Percentiles rank a stretch among this genome's conserved stretches.
Evolutionary conservation across 2,329 filamentous ascomycete genomes (phyloP).

Genomic region (Ampelomyces quisqualis): DNA sequence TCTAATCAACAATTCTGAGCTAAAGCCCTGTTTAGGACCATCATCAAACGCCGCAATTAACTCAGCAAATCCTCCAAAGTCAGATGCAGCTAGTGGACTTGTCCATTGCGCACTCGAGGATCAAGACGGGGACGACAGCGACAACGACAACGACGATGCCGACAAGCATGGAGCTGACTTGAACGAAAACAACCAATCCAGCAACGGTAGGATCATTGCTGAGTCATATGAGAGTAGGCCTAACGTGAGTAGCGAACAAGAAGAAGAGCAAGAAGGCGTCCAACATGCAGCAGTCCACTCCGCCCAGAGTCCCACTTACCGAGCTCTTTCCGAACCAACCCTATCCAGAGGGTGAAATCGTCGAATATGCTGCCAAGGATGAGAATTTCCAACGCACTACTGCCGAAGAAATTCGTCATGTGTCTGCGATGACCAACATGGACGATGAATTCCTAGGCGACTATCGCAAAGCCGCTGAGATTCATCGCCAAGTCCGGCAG

Average conservation of each 20-base stretch:
- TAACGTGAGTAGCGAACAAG: too few species aligned
- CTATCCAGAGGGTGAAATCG: slow-evolving; percentile 75
- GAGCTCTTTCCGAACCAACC: slow-evolving; percentile 67
- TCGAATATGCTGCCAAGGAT: slow-evolving; percentile 63
- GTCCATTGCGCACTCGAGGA: slow-evolving; percentile 44
- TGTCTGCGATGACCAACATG: slow-evolving; percentile 63
- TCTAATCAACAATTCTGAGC: background rate
- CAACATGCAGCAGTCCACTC: slow-evolving; percentile 63
- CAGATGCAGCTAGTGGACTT: slow-evolving; percentile 40
- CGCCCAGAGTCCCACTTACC: slow-evolving; percentile 70
- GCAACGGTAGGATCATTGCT: slow-evolving; percentile 6
- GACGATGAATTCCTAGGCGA: slow-evolving; percentile 74
- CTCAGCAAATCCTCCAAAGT: slow-evolving; percentile 37
- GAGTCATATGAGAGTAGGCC: too few species aligned
- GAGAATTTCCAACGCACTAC: slow-evolving; percentile 78
- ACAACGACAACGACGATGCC: slow-evolving; percentile 54
- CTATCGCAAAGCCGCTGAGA: slow-evolving; percentile 81
- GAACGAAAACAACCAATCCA: slow-evolving; percentile 27
- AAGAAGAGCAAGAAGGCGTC: slow-evolving; percentile 66
- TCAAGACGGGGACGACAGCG: slow-evolving; percentile 51
- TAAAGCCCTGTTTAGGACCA: slow-evolving; percentile 30
- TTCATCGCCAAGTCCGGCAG: slow-evolving; percentile 80
- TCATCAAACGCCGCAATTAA: slow-evolving; percentile 26
- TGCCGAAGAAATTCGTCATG: slow-evolving; percentile 75
- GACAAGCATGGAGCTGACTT: slow-evolving; percentile 41